A percentile compares a stretch with the other conserved stretches of the same genome.
phyloP scores from a whole-genome alignment of 2,329 filamentous ascomycete genomes.

The Colletotrichum orbiculare region DNA sequence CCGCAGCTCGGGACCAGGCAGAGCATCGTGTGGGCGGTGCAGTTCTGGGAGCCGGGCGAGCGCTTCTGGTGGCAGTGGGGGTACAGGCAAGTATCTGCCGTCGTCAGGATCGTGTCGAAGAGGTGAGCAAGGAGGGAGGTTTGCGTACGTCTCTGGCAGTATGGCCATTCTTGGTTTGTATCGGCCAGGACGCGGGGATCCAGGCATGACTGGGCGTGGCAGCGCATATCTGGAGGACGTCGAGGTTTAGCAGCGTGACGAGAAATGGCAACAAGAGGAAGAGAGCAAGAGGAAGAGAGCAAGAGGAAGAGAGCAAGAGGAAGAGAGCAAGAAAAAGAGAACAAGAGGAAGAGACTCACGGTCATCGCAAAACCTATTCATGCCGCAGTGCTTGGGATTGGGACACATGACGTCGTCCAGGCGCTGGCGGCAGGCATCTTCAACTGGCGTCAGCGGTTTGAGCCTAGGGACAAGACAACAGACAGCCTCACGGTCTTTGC shows the following conservation, averaged over 20 bases:
- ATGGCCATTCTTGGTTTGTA: conserved; percentile 30
- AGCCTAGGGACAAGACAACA: not conserved
- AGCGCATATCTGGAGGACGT: not conserved
- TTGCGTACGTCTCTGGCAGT: conserved; percentile 36
- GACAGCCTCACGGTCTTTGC: conserved; percentile 34
- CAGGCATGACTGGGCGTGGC: conserved; percentile 32
- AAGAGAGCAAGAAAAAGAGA: no score
- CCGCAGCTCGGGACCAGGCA: conserved; percentile 37
- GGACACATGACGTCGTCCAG: conserved; percentile 37
- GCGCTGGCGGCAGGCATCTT: conserved; percentile 38
- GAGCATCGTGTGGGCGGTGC: conserved; percentile 31
- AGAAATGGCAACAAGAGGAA: not conserved
- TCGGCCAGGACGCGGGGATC: conserved; percentile 28
- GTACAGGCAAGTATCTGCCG: conserved; percentile 37
- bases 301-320: not conserved
- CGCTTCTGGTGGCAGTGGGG: conserved; percentile 35
- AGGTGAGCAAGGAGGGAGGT: not conserved
- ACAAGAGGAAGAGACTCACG: conserved; percentile 12
- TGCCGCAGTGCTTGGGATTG: conserved; percentile 27
- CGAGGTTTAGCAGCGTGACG: conserved; percentile 18
- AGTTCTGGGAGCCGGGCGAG: conserved; percentile 22
- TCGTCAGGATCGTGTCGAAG: not conserved
- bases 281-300: no score
- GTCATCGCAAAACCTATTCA: conserved; percentile 36
- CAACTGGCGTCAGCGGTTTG: not conserved